phyloP scores from a whole-genome alignment of 805 yeast genomes.

The Pichia phayaonensis region DNA sequence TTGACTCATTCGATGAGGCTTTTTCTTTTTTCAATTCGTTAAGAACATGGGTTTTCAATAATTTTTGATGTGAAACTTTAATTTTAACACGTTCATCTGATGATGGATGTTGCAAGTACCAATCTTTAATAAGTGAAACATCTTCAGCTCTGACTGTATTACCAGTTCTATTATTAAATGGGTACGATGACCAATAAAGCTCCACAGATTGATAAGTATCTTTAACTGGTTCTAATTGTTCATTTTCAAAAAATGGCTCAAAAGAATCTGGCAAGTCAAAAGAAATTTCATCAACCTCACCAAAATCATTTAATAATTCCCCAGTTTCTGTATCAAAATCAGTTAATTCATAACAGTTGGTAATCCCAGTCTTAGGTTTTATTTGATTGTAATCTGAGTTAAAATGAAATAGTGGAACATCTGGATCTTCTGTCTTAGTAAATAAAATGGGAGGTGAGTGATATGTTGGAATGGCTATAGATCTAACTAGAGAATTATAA shows the following conservation, averaged over 20 bases:
- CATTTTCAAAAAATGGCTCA: conserved; percentile 46
- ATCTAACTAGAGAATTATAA: conserved; percentile 69
- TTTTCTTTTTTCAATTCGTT: conserved; percentile 54
- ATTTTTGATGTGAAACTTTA: conserved; percentile 79
- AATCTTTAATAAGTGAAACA: conserved; percentile 71
- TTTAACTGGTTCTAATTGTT: conserved; percentile 34
- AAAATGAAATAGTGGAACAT: conserved; percentile 48
- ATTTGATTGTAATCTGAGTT: conserved; percentile 53
- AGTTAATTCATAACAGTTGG: conserved; percentile 12
- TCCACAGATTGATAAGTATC: conserved; percentile 51
- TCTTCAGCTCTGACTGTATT: conserved; percentile 77
- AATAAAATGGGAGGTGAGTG: conserved; percentile 53
- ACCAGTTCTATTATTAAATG: conserved; percentile 74
- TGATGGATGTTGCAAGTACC: conserved; percentile 68
- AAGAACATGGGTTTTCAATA: conserved; percentile 67
- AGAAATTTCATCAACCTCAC: conserved; percentile 22
- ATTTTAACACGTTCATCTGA: conserved; percentile 63
- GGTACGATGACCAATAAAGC: conserved; percentile 76
- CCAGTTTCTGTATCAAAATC: conserved; percentile 23
- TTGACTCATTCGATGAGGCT: conserved; percentile 36
- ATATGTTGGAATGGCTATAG: conserved; percentile 56
- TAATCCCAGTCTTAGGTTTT: conserved; percentile 18
- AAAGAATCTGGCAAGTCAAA: conserved; percentile 31
- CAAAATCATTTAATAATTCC: conserved; percentile 26
- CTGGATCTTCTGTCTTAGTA: conserved; percentile 40